These are phyloP conservation scores for Podaxis carcinomalis DNA, from an alignment of 768 basidiomycete species.

Conservation along the genomic window DNA sequence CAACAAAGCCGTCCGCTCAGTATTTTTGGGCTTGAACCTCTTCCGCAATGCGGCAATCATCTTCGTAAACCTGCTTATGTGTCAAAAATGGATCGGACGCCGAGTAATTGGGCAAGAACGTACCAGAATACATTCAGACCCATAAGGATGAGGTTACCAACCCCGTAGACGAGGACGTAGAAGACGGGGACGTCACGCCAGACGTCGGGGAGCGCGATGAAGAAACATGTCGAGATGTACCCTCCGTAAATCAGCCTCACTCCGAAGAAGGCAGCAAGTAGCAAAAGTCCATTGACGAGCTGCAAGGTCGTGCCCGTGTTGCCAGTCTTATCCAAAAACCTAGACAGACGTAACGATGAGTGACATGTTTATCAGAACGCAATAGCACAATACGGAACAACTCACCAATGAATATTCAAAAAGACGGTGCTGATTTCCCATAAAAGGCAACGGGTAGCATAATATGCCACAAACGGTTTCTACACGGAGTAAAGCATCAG, in stretches of 20 bases:
- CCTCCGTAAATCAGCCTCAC: conserved; percentile 72
- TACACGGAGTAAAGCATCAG: conserved; percentile 17
- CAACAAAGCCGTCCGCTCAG: conserved; percentile 18
- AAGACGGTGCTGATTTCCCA: conserved; percentile 90
- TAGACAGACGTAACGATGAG: conserved; percentile 18
- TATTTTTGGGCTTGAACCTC: conserved; percentile 39
- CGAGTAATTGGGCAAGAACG: conserved; percentile 17
- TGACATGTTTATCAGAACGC: neutral
- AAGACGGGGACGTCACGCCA: conserved; percentile 47
- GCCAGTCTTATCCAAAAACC: conserved; percentile 76
- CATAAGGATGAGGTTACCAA: conserved; percentile 64
- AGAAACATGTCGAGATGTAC: conserved; percentile 57
- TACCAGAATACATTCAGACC: conserved; percentile 79
- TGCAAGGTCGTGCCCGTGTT: conserved; percentile 66
- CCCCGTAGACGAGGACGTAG: conserved; percentile 47
- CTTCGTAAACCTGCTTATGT: conserved; percentile 56
- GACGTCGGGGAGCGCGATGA: conserved; percentile 51
- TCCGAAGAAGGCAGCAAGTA: conserved; percentile 65
- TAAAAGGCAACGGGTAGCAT: conserved; percentile 68
- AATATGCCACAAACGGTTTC: conserved; percentile 79
- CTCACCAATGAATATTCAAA: conserved; percentile 83
- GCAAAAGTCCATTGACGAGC: conserved; percentile 64
- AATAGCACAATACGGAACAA: neutral
- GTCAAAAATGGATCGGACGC: neutral
- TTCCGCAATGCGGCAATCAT: conserved; percentile 66